Evolutionary conservation across 1,284 basidiomycete genomes (phyloP).

Genomic region (Naganishia liquefaciens): DNA sequence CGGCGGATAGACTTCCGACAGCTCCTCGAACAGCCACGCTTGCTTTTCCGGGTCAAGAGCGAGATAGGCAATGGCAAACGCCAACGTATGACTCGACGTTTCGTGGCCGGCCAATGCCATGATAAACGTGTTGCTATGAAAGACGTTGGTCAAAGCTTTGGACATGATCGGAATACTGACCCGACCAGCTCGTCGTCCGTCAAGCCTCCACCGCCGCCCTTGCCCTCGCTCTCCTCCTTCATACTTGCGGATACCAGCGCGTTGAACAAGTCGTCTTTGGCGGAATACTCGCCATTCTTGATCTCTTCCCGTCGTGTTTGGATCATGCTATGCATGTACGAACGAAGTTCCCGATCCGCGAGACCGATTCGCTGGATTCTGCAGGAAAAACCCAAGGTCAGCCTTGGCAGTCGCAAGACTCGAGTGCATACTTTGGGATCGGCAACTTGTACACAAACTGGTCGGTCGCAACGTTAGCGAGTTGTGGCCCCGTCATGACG

Average conservation of each 20-base stretch:
- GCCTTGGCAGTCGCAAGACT: not conserved
- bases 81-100: conserved; percentile 62
- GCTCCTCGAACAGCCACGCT: conserved; percentile 62
- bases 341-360: conserved; percentile 21
- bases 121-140: conserved; percentile 31
- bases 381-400: not conserved
- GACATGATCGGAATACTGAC: conserved; percentile 7
- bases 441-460: conserved; percentile 29
- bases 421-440: conserved; percentile 19
- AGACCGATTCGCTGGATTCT: conserved; percentile 24
- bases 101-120: conserved; percentile 46
- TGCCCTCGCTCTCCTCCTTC: conserved; percentile 14
- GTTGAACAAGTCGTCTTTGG: conserved; percentile 32
- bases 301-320: conserved; percentile 21
- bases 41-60: conserved; percentile 64
- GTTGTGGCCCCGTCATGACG: too few relatives aligned
- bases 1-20: conserved; percentile 56
- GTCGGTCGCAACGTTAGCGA: not conserved
- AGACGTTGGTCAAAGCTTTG: not conserved
- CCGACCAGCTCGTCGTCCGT: conserved; percentile 33
- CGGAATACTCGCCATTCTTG: conserved; percentile 17
- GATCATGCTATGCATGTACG: conserved; percentile 35
- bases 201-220: conserved; percentile 23
- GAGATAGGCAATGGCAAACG: conserved; percentile 61
- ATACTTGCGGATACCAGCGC: conserved; percentile 30